Base-by-base conservation (phyloP, 2,329 filamentous ascomycete genomes). In the Pseudocercospora macadamiae region DNA sequence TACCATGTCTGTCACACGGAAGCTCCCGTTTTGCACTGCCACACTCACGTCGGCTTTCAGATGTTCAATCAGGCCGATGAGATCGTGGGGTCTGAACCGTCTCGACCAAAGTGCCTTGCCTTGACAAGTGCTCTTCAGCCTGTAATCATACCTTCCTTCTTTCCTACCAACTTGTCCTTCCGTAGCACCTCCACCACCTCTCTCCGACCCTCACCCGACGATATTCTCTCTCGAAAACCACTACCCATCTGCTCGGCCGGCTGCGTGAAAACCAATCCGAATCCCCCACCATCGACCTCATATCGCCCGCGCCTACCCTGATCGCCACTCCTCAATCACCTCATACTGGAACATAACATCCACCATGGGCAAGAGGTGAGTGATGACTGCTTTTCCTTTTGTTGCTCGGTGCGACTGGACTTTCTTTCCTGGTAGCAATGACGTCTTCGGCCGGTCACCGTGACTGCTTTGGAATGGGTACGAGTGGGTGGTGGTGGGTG, bases 321-420 rank as follows among this genome's bases (percentile, higher is more conserved):
- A 28, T 25, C 39, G 53, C 53, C 42, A 34, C 42, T 53, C 55
- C n/a, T 37, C 49, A 45, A 23, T 19, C 48, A 37, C 45, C 37
- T 32, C 39, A 47, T 60, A n/a, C 47, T 34, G 57, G 63, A 62
- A n/a, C n/a, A n/a, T n/a, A n/a, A n/a, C n/a, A n/a, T n/a, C 61
- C 63, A 62, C 39, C 59, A 70, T 70, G 68, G 68, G 68, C 61
- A 70, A 70, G 60, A 70, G 68, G 68, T 69, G 60, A 47, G 65
- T 66, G 34, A 39, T n/a, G 28, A 16, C 34, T 51, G 59, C 55
- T 44, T 57, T 61, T 51, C 52, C 30, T 12, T n/a, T n/a, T n/a
- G 32, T 53, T 18, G 28, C 14, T 55, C 52, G 23, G 57, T 59
- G 56, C 45, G 25, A 51, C 51, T n/a, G n/a, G n/a, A n/a, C n/a